Base-by-base conservation (phyloP, 495 filamentous ascomycete species). In the Neurospora sp. region DNA sequence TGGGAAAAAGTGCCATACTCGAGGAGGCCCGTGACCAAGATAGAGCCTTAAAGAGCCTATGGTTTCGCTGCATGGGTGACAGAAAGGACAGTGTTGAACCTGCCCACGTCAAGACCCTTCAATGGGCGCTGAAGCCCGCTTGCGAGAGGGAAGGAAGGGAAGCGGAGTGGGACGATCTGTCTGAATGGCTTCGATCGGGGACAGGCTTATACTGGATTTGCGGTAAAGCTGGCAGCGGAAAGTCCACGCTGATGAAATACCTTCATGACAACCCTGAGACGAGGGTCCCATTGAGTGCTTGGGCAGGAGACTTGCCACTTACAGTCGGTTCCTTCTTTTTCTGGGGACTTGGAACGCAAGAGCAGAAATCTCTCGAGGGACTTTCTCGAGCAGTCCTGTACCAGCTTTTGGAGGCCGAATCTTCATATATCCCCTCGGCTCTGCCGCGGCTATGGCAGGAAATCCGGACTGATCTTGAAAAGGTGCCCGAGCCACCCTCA, bases 251-350 rank as follows among this genome's bases (percentile, higher is more conserved):
- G 41, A 72, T 72, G 71, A 27, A 66, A 31, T 66, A 69, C 7
- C 40, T 72, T 44, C 18, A 37, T 37, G 40, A 66, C 41, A 31
- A 39, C 44, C 27, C 8, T 49, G 0, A 38, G 0, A 37, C 39
- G 27, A 71, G n/a, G 5, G 1, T 1, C 0, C 27, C 31, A 14
- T 38, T 39, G 23, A 37, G 72, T n/a, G 71, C 18, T 4, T 72
- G 49, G 49, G 49, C 11, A 60, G 74, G 27, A 72, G 77, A 14
- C 73, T 84, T 37, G 70, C 83, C 4, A 27, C 71, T 8, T 0
- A 38, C 16, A 31, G 0, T 66, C 10, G 41, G 35, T n/a, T 66
- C 71, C 0, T 49, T 60, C 23, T 72, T 72, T 27, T 42, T 72
- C 42, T 62, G 41, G 71, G 35, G 18, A 12, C 7, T 23, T 2